phyloP scores from a whole-genome alignment of 2,329 filamentous ascomycete genomes.

The Coniochaeta sp. region DNA sequence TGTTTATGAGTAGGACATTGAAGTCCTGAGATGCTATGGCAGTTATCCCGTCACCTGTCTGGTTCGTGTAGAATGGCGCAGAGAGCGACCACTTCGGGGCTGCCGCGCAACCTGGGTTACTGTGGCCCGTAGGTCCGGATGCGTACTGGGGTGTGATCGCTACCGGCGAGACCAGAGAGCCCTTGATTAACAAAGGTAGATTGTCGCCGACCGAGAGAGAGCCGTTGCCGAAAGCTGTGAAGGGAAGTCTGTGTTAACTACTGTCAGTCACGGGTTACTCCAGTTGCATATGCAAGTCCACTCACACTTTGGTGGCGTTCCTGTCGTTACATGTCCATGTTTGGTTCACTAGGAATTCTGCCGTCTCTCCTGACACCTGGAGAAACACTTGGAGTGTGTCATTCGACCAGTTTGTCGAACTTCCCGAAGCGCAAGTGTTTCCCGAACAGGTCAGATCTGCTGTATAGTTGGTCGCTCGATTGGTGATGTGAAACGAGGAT shows the following conservation, averaged over 20 bases:
- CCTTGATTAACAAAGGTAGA: constrained; percentile 14
- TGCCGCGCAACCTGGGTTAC: constrained; percentile 11
- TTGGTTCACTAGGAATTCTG: constrained; percentile 11
- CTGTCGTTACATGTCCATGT: constrained; percentile 17
- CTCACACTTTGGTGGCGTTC: constrained; percentile 8
- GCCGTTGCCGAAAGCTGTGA: constrained; percentile 12
- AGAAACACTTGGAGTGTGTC: constrained; percentile 8
- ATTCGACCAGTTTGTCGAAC: constrained; percentile 3
- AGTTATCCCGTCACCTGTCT: constrained; percentile 8
- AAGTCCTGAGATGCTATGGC: constrained; percentile 2
- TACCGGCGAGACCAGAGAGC: constrained; percentile 13
- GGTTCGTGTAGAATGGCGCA: constrained; percentile 4
- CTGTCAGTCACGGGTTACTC: too few relatives aligned
- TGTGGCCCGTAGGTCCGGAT: constrained; percentile 14
- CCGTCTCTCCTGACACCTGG: constrained; percentile 3
- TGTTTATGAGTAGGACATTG: constrained; percentile 7
- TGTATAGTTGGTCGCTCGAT: constrained; percentile 15
- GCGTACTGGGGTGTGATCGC: constrained; percentile 15
- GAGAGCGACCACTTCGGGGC: constrained; percentile 6
- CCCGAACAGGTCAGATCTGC: constrained; percentile 7
- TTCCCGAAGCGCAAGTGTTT: constrained; percentile 6
- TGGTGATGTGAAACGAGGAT: constrained; percentile 10
- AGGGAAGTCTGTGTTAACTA: constrained; percentile 11
- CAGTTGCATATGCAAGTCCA: too few relatives aligned
- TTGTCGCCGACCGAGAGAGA: constrained; percentile 8